These are phyloP conservation scores for Lactarius hatsudake DNA, from an alignment of 768 basidiomycete genomes.

Conservation along the genomic window DNA sequence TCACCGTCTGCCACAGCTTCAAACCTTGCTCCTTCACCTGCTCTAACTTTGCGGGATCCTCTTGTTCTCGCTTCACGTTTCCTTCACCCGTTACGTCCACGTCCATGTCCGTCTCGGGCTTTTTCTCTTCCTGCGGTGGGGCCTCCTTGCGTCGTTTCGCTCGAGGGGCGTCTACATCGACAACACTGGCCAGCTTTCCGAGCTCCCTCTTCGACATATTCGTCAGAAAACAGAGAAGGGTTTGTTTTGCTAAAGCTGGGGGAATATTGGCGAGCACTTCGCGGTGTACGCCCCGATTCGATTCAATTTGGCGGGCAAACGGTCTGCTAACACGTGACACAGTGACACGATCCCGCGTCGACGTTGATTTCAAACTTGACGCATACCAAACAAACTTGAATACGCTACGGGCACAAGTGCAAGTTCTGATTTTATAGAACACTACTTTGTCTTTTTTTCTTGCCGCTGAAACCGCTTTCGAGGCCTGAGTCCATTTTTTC, in stretches of 20 bases:
- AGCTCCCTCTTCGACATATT: conserved; percentile 53
- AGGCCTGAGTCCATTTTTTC: no score
- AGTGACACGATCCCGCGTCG: conserved; percentile 2
- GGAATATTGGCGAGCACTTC: conserved; percentile 9
- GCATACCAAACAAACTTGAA: no score
- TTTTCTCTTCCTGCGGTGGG: conserved; percentile 36
- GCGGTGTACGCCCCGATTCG: conserved; percentile 16
- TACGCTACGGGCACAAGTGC: no score
- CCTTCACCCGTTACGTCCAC: conserved; percentile 36
- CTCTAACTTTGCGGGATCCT: conserved; percentile 31
- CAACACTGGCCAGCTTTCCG: conserved; percentile 37
- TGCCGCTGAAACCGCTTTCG: no score
- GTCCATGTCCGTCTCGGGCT: conserved; percentile 42
- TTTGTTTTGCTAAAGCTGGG: conserved; percentile 6
- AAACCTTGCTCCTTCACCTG: conserved; percentile 62
- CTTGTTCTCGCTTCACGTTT: conserved; percentile 32
- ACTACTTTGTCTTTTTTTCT: no score
- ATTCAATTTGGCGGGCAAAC: conserved; percentile 11
- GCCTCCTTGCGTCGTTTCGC: conserved; percentile 51
- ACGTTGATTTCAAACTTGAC: background rate
- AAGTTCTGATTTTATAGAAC: no score
- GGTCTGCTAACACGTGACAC: conserved; percentile 6
- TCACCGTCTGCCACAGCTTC: conserved; percentile 73
- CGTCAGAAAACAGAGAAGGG: conserved; percentile 4
- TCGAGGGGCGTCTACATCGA: conserved; percentile 46